These are phyloP conservation scores for Rubia balearica DNA, from an alignment of 305 asterid species.

Conservation along the genomic window DNA sequence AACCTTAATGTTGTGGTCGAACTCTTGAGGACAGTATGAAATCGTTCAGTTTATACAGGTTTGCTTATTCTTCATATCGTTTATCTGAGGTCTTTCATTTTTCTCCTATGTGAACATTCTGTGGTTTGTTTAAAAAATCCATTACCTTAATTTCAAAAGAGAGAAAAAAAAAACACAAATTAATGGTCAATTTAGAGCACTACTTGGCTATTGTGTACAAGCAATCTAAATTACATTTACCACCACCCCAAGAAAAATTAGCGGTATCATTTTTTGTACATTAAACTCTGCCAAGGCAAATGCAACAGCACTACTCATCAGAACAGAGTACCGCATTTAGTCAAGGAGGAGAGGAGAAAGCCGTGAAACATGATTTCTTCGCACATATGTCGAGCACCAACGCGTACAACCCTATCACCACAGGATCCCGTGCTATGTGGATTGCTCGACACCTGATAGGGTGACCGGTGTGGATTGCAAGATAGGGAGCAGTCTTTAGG, in stretches of 20 bases:
- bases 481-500: conserved; percentile 63
- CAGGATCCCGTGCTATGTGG: conserved; percentile 77
- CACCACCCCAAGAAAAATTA: conserved; percentile 80
- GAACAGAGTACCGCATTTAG: conserved; percentile 73
- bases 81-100: too few relatives aligned
- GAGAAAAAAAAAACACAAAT: too few relatives aligned
- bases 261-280: conserved; percentile 82
- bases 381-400: conserved; percentile 77
- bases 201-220: too few relatives aligned
- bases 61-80: too few relatives aligned
- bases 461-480: conserved; percentile 73
- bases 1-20: too few relatives aligned
- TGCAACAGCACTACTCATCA: conserved; percentile 72
- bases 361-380: conserved; percentile 91
- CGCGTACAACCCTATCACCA: conserved; percentile 75
- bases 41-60: too few relatives aligned
- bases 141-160: too few relatives aligned
- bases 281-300: conserved; percentile 89
- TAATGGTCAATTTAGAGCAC: too few relatives aligned
- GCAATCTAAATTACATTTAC: conserved; percentile 82
- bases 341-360: conserved; percentile 83
- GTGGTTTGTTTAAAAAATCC: too few relatives aligned
- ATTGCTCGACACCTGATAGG: conserved; percentile 75
- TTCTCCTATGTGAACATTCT: too few relatives aligned
- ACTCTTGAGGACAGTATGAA: too few relatives aligned